phyloP scores from a whole-genome alignment of 169 alveolate genomes.

The Plasmodium malariae region DNA sequence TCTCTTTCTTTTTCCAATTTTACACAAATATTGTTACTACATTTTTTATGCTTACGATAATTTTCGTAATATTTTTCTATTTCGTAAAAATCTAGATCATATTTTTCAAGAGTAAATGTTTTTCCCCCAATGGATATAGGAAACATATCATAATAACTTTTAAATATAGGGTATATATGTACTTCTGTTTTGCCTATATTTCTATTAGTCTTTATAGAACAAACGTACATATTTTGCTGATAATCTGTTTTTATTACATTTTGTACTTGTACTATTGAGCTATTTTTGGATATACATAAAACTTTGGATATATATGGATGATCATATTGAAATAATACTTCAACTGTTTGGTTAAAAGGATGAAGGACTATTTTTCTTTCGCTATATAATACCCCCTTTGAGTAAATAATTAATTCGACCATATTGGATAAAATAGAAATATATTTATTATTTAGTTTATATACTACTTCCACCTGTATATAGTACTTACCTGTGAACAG shows the following conservation, averaged over 20 bases:
- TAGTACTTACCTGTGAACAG: conserved; percentile 28
- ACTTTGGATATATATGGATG: conserved; percentile 50
- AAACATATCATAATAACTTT: conserved; percentile 43
- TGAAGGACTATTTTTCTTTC: conserved; percentile 11
- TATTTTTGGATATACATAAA: conserved; percentile 37
- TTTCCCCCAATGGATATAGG: background rate
- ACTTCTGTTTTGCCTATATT: conserved; percentile 24
- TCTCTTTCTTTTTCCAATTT: conserved; percentile 7
- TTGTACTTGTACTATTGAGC: conserved; percentile 5
- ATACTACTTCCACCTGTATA: conserved; percentile 65
- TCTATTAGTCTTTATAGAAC: conserved; percentile 27
- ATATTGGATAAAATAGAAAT: conserved; percentile 34
- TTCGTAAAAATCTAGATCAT: conserved; percentile 30
- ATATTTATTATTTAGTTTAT: conserved; percentile 16
- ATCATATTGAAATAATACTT: conserved; percentile 17
- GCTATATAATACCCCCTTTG: conserved; percentile 17
- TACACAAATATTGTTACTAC: background rate
- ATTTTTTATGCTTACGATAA: background rate
- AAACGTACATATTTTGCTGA: conserved; percentile 1
- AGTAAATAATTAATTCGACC: conserved; percentile 13
- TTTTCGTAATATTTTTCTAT: conserved; percentile 40
- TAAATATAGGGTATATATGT: conserved; percentile 46
- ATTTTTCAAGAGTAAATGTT: background rate
- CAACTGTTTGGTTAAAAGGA: conserved; percentile 37
- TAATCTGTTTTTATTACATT: background rate